Percentiles rank a stretch among this genome's conserved stretches.
These are phyloP conservation scores for Suillus placidus DNA, from an alignment of 768 basidiomycete species.

Conservation along the genomic window DNA sequence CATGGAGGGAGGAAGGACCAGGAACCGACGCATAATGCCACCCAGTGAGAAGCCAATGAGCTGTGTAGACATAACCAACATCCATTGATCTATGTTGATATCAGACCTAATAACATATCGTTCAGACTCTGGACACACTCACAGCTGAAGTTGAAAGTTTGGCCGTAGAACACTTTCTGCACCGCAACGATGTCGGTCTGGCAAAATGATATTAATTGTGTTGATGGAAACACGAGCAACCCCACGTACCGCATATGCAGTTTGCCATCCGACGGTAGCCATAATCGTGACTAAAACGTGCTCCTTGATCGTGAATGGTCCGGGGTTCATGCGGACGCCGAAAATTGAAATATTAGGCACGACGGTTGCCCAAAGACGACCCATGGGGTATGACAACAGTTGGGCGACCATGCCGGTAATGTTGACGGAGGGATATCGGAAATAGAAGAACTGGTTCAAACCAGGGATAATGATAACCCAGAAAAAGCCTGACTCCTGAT, in stretches of 20 bases:
- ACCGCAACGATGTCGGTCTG: constrained; percentile 49
- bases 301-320: constrained; percentile 64
- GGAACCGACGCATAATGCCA: constrained; percentile 60
- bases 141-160: constrained; percentile 38
- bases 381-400: constrained; percentile 10
- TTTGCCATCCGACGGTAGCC: constrained; percentile 52
- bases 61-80: constrained; percentile 17
- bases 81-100: constrained; percentile 11
- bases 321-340: constrained; percentile 36
- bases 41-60: constrained; percentile 16
- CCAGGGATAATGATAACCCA: constrained; percentile 64
- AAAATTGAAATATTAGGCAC: constrained; percentile 40
- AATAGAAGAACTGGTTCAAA: constrained; percentile 72
- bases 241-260: neutral
- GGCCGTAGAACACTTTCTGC: constrained; percentile 48
- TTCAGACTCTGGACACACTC: neutral
- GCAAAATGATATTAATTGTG: neutral
- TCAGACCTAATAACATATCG: neutral
- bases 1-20: constrained; percentile 68
- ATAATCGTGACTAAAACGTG: constrained; percentile 67
- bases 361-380: constrained; percentile 59
- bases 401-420: constrained; percentile 49
- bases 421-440: constrained; percentile 52
- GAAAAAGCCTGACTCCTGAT: constrained; percentile 35
- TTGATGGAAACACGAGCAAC: constrained; percentile 19